Evolutionary conservation across 768 basidiomycete genomes (phyloP).

Genomic region (Mycena amicta): DNA sequence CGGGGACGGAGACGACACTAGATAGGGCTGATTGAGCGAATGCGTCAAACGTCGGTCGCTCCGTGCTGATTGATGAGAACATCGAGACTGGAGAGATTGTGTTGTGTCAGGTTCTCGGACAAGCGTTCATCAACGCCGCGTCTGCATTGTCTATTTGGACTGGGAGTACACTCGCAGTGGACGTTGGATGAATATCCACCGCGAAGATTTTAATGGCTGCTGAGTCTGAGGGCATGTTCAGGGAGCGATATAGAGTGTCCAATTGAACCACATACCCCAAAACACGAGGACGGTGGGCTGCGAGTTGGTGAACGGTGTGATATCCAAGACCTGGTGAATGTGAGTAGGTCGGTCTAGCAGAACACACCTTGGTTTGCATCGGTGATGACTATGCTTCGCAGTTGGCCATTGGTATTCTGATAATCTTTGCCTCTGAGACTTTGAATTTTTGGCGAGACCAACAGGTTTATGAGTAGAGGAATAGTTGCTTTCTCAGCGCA

Average conservation of each 20-base stretch:
- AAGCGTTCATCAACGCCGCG: constrained; percentile 3
- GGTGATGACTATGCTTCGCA: constrained; percentile 7
- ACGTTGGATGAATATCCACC: constrained; percentile 4
- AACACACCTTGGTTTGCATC: constrained; percentile 10
- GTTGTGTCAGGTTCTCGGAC: not conserved
- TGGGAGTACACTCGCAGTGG: constrained; percentile 12
- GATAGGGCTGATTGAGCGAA: not conserved
- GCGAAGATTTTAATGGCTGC: constrained; percentile 1
- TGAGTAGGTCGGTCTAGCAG: not conserved
- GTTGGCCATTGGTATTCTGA: no score
- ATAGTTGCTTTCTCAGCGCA: no score
- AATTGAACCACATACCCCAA: constrained; percentile 12
- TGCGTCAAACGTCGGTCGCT: no score
- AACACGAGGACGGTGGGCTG: constrained; percentile 9
- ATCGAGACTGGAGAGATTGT: not conserved
- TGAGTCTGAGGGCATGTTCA: not conserved
- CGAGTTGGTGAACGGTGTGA: constrained; percentile 15
- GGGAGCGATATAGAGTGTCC: not conserved
- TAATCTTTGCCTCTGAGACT: no score
- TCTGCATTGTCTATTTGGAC: constrained; percentile 19
- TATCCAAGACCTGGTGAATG: constrained; percentile 14
- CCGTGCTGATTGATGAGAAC: constrained; percentile 6
- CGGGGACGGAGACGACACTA: not conserved
- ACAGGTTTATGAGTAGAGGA: no score
- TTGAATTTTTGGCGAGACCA: no score